Percentiles rank a stretch among this genome's conserved stretches.
Evolutionary conservation across 1,284 basidiomycete species (phyloP).

Genomic region (Apiotrichum sp.): DNA sequence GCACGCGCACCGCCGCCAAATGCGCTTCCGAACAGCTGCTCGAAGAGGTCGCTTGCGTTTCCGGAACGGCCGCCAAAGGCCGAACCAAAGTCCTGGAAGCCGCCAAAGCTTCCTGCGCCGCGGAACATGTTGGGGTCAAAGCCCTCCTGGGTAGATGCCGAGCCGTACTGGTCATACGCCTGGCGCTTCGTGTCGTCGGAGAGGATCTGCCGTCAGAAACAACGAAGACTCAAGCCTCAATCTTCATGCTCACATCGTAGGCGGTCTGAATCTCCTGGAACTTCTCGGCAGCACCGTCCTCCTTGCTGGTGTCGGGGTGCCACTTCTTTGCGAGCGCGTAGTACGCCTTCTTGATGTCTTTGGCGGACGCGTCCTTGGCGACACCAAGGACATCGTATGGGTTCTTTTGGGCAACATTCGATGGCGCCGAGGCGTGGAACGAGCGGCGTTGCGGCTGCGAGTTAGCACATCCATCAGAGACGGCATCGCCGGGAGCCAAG

Average conservation of each 20-base stretch:
- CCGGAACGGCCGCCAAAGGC: conserved; percentile 55
- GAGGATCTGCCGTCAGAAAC: conserved; percentile 56
- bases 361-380: conserved; percentile 68
- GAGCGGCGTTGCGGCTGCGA: conserved; percentile 45
- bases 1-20: conserved; percentile 31
- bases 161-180: conserved; percentile 89
- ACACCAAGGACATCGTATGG: conserved; percentile 91
- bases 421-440: conserved; percentile 63
- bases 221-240: background rate
- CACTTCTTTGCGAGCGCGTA: conserved; percentile 95
- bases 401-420: conserved; percentile 62
- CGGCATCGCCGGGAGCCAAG: background rate
- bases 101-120: conserved; percentile 60
- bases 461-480: no score
- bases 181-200: conserved; percentile 91
- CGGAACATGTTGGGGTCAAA: conserved; percentile 83
- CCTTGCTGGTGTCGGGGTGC: conserved; percentile 96
- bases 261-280: conserved; percentile 97
- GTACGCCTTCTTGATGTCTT: conserved; percentile 96
- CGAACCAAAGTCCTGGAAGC: conserved; percentile 62
- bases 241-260: conserved; percentile 68
- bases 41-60: conserved; percentile 66
- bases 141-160: conserved; percentile 87
- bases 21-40: conserved; percentile 74
- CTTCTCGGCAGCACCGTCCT: conserved; percentile 81